phyloP scores from a whole-genome alignment of 768 basidiomycete genomes.

The Phlegmacium glaucopus region DNA sequence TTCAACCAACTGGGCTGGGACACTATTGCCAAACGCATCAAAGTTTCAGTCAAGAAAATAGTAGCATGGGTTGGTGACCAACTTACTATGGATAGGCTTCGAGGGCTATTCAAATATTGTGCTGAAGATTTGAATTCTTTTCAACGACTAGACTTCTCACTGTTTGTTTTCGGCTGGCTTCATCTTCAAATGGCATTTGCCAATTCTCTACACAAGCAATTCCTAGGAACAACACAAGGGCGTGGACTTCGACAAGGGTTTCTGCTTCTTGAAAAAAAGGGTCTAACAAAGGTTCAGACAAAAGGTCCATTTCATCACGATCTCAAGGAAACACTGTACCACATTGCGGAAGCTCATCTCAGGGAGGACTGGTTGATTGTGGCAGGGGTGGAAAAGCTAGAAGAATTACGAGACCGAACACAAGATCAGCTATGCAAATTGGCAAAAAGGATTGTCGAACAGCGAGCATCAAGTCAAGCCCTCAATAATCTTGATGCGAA shows the following conservation, averaged over 20 bases:
- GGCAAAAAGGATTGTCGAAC: conserved; percentile 21
- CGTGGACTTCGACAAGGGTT: conserved; percentile 29
- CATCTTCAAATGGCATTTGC: conserved; percentile 38
- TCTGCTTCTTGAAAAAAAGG: conserved; percentile 26
- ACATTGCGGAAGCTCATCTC: conserved; percentile 36
- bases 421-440: conserved; percentile 24
- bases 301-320: conserved; percentile 33
- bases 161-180: conserved; percentile 36
- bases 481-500: conserved; percentile 14
- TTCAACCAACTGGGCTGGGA: conserved; percentile 23
- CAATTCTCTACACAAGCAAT: conserved; percentile 39
- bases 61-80: conserved; percentile 32
- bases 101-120: conserved; percentile 31
- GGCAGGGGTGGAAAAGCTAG: conserved; percentile 17
- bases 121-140: conserved; percentile 36
- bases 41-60: conserved; percentile 18
- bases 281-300: conserved; percentile 16
- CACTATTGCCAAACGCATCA: conserved; percentile 16
- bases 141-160: conserved; percentile 33
- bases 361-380: conserved; percentile 28
- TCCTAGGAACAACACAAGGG: conserved; percentile 26
- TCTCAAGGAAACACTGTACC: conserved; percentile 31
- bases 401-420: conserved; percentile 19
- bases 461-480: conserved; percentile 29
- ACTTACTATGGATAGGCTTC: conserved; percentile 35